phyloP scores from a whole-genome alignment of 2,329 filamentous ascomycete species.

The Gnomoniopsis sp. region DNA sequence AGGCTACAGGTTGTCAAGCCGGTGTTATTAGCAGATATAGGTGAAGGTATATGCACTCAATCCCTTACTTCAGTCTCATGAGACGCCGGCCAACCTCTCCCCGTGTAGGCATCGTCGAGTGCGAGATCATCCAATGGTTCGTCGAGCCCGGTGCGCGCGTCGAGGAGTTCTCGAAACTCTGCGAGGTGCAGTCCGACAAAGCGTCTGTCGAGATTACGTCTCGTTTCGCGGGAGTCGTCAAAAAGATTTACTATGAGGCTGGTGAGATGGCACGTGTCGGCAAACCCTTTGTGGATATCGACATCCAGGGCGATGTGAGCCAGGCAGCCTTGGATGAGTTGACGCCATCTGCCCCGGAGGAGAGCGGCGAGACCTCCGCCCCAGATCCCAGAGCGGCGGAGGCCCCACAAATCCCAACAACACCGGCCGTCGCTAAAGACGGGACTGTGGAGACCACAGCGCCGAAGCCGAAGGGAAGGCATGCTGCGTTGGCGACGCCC shows the following conservation, averaged over 20 bases:
- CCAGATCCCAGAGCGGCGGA: constrained; percentile 25
- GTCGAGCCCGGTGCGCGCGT: constrained; percentile 92
- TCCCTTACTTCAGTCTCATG: background rate
- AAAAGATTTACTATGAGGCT: constrained; percentile 91
- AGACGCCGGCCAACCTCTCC: constrained; percentile 1
- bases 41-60: constrained; percentile 61
- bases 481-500: constrained; percentile 79
- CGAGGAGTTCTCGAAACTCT: constrained; percentile 96
- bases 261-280: constrained; percentile 97
- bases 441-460: constrained; percentile 13
- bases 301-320: constrained; percentile 76
- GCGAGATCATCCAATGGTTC: constrained; percentile 99
- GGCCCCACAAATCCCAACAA: constrained; percentile 16
- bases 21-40: constrained; percentile 80
- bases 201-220: constrained; percentile 90
- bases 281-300: constrained; percentile 91
- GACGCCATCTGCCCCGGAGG: constrained; percentile 26
- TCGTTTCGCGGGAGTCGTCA: constrained; percentile 90
- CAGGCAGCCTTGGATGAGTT: constrained; percentile 51
- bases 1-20: constrained; percentile 64
- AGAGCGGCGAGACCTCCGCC: constrained; percentile 17
- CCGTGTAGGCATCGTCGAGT: constrained; percentile 88
- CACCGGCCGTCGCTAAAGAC: constrained; percentile 4
- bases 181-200: constrained; percentile 98
- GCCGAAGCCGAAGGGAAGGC: constrained; percentile 52